Conservation (phyloP, 768 basidiomycete genomes). For the Kwoniella sp. region DNA sequence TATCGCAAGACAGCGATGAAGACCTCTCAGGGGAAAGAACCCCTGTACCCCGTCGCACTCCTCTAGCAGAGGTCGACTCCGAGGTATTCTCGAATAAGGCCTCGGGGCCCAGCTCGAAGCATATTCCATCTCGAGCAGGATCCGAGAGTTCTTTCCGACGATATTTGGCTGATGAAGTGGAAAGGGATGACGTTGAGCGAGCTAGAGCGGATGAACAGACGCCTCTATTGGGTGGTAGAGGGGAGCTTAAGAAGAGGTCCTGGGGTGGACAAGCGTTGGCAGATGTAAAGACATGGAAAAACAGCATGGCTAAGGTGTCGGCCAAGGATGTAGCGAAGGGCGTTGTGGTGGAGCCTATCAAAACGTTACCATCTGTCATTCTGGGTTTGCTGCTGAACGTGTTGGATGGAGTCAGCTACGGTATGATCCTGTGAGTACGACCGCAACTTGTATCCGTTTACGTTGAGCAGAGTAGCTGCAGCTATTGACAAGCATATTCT, state of each 20-base stretch:
- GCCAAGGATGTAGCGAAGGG: slow-evolving; percentile 40
- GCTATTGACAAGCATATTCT: too few relatives aligned
- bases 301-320: slow-evolving; percentile 40
- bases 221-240: slow-evolving; percentile 27
- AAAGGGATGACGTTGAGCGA: slow-evolving; percentile 23
- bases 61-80: slow-evolving; percentile 14
- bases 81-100: neutral
- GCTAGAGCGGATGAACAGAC: slow-evolving; percentile 30
- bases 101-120: neutral
- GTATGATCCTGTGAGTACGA: slow-evolving; percentile 68
- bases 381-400: slow-evolving; percentile 84
- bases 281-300: slow-evolving; percentile 15
- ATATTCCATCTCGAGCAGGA: slow-evolving; percentile 11
- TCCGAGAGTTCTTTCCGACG: slow-evolving; percentile 29
- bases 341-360: slow-evolving; percentile 47
- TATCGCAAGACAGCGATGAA: slow-evolving; percentile 5
- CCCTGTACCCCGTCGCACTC: slow-evolving; percentile 19
- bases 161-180: slow-evolving; percentile 33
- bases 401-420: slow-evolving; percentile 92
- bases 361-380: slow-evolving; percentile 73
- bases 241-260: slow-evolving; percentile 11
- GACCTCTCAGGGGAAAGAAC: slow-evolving; percentile 30
- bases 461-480: too few relatives aligned
- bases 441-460: too few relatives aligned
- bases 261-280: slow-evolving; percentile 20